A percentile compares a stretch with the other conserved stretches of the same genome.
Conservation (phyloP, 2,329 filamentous ascomycete species). For the Monosporascus sp. region DNA sequence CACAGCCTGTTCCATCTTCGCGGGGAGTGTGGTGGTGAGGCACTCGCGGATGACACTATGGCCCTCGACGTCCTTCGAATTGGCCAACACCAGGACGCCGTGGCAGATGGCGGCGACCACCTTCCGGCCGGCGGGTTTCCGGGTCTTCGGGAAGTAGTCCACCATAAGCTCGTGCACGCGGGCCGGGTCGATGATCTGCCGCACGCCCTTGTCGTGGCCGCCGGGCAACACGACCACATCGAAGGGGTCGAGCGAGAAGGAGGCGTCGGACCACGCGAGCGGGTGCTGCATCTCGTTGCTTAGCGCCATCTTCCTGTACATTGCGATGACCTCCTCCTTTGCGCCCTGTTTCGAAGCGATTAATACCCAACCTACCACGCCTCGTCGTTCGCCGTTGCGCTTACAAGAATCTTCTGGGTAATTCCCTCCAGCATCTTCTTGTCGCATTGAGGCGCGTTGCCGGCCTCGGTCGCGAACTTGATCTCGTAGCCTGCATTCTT, state of each 20-base stretch:
- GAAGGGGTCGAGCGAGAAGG: slow-evolving; percentile 40
- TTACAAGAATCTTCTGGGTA: slow-evolving; percentile 45
- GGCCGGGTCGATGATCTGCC: slow-evolving; percentile 45
- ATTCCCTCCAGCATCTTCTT: slow-evolving; percentile 43
- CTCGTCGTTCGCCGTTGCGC: neutral
- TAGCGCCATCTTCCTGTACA: slow-evolving; percentile 39
- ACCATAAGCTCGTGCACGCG: slow-evolving; percentile 39
- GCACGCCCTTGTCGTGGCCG: slow-evolving; percentile 48
- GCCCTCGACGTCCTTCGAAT: slow-evolving; percentile 35
- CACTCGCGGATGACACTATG: slow-evolving; percentile 43
- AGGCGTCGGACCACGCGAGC: slow-evolving; percentile 38
- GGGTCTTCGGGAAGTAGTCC: slow-evolving; percentile 43
- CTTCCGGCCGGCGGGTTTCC: slow-evolving; percentile 38
- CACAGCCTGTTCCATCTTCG: slow-evolving; percentile 42
- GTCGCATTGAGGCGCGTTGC: slow-evolving; percentile 43
- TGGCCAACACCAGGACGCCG: slow-evolving; percentile 46
- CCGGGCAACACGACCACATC: slow-evolving; percentile 47
- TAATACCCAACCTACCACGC: slow-evolving; percentile 1
- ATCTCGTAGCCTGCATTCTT: slow-evolving; percentile 43
- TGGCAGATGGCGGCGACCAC: slow-evolving; percentile 47
- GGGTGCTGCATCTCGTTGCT: slow-evolving; percentile 39
- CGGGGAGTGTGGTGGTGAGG: slow-evolving; percentile 44
- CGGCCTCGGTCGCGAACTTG: slow-evolving; percentile 45
- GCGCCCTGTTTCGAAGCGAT: slow-evolving; percentile 33
- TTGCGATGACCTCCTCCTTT: slow-evolving; percentile 31